phyloP scores from a whole-genome alignment of 208 protist genomes.

The Acanthamoeba royreba region DNA sequence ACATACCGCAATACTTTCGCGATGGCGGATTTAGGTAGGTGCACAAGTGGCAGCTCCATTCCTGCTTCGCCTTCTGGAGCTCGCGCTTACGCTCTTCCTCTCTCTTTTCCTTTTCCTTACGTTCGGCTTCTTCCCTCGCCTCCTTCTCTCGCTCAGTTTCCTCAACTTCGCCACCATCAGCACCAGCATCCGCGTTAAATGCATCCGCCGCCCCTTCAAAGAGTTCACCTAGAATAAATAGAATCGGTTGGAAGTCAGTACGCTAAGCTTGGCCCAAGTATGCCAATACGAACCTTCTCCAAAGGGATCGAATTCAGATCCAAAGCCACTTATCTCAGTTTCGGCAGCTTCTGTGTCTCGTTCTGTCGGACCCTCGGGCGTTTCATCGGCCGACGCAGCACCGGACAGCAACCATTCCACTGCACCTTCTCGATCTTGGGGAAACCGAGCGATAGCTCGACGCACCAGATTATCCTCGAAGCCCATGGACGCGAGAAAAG shows the following conservation, averaged over 20 bases:
- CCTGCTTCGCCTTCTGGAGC: background rate
- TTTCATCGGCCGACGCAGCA: background rate
- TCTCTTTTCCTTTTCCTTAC: background rate
- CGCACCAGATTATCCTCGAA: background rate
- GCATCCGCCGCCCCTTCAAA: background rate
- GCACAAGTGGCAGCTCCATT: background rate
- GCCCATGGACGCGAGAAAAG: background rate
- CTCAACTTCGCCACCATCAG: background rate
- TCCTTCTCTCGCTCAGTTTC: constrained; percentile 37
- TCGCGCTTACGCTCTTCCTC: background rate
- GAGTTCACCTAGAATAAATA: background rate
- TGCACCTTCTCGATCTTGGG: background rate
- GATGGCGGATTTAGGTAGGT: background rate
- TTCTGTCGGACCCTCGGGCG: background rate
- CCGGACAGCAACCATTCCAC: background rate
- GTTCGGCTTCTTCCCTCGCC: background rate
- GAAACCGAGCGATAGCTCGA: background rate
- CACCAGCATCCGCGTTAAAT: background rate
- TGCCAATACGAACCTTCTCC: background rate
- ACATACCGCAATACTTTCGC: background rate
- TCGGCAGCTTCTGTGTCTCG: background rate
- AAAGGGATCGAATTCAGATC: background rate
- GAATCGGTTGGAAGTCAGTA: no score
- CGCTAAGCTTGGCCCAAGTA: background rate
- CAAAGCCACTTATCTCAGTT: background rate